Evolutionary conservation across 495 filamentous ascomycete species (phyloP).

Genomic region (Penicillium lagena): DNA sequence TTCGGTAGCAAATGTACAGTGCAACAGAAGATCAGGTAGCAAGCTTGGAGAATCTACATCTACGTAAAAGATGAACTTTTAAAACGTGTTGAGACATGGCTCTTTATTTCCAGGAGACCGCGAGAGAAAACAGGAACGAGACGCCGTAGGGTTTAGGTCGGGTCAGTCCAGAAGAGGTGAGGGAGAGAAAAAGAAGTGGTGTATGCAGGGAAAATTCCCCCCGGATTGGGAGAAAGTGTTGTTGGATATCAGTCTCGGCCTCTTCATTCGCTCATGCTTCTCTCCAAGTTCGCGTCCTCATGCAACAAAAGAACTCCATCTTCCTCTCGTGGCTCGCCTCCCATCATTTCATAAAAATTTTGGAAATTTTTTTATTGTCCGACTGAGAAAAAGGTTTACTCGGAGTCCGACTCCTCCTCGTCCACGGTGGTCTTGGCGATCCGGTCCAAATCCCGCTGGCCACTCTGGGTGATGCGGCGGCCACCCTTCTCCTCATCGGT

Average conservation of each 20-base stretch:
- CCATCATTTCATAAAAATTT: too few species aligned
- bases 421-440: constrained; percentile 49
- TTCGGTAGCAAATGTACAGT: neutral
- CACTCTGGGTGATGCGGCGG: constrained; percentile 90
- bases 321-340: constrained; percentile 22
- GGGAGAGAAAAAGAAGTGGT: constrained; percentile 17
- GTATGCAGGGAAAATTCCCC: constrained; percentile 10
- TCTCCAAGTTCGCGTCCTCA: constrained; percentile 21
- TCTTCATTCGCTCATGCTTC: constrained; percentile 19
- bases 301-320: constrained; percentile 15
- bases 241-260: constrained; percentile 16
- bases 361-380: constrained; percentile 20
- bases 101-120: constrained; percentile 33
- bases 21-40: neutral
- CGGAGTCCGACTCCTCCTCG: constrained; percentile 46
- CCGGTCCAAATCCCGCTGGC: constrained; percentile 99
- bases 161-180: constrained; percentile 23
- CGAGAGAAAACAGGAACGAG: constrained; percentile 29
- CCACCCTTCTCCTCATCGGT: constrained; percentile 95
- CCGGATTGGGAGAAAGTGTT: neutral
- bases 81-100: constrained; percentile 26
- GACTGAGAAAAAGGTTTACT: constrained; percentile 29
- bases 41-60: constrained; percentile 1
- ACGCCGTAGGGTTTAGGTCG: constrained; percentile 16
- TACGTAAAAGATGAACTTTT: constrained; percentile 10